A percentile compares a stretch with the other conserved stretches of the same genome.
phyloP scores from a whole-genome alignment of 1,284 basidiomycete genomes.

The Leccinum subrobustum region DNA sequence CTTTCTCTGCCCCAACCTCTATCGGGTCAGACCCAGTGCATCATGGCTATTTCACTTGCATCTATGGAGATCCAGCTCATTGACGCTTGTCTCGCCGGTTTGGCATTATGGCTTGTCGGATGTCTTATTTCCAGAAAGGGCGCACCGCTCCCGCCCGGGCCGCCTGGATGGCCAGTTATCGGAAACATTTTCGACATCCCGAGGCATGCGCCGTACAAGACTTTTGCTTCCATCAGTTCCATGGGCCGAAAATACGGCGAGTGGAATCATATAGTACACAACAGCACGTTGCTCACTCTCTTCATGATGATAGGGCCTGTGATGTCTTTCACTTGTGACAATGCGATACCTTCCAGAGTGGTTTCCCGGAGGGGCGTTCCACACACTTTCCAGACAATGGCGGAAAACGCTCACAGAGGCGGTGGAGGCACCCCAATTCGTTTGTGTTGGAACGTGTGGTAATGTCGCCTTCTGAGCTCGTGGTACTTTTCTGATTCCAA shows the following conservation, averaged over 20 bases:
- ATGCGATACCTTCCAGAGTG: slow-evolving; percentile 45
- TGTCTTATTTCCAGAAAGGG: neutral
- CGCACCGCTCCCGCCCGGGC: slow-evolving; percentile 28
- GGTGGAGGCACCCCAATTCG: slow-evolving; percentile 34
- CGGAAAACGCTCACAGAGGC: slow-evolving; percentile 32
- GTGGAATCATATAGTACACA: slow-evolving; percentile 30
- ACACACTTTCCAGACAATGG: slow-evolving; percentile 39
- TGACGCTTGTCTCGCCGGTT: slow-evolving; percentile 7
- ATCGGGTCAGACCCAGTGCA: too few species aligned
- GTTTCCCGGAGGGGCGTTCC: slow-evolving; percentile 47
- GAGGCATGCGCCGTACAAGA: slow-evolving; percentile 38
- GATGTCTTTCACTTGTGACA: slow-evolving; percentile 13
- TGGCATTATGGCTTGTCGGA: slow-evolving; percentile 2
- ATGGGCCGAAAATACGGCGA: slow-evolving; percentile 44
- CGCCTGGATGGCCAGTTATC: slow-evolving; percentile 27
- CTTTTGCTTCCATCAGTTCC: slow-evolving; percentile 31
- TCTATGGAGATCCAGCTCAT: neutral
- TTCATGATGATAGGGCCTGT: slow-evolving; percentile 21
- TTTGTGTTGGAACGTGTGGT: slow-evolving; percentile 42
- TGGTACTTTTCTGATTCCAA: neutral
- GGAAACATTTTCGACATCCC: slow-evolving; percentile 44
- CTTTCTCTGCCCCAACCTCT: too few species aligned
- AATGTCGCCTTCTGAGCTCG: neutral
- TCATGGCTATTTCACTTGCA: neutral
- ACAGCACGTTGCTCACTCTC: slow-evolving; percentile 21